Conservation (phyloP, 768 basidiomycete genomes). For the Mycena epipterygia region DNA sequence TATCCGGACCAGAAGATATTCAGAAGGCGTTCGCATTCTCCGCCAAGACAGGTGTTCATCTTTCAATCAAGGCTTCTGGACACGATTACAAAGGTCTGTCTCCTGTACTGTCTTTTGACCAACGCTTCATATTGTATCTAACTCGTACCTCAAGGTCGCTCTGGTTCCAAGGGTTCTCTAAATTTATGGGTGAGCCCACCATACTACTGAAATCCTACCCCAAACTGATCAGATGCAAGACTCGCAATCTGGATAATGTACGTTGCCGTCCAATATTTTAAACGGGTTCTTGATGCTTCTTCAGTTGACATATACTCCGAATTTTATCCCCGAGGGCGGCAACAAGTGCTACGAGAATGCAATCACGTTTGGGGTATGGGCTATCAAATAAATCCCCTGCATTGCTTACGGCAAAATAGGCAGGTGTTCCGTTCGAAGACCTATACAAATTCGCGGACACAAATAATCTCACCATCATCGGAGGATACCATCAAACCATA, state of each 20-base stretch:
- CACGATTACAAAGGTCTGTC: too few relatives aligned
- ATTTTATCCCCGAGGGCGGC: constrained; percentile 39
- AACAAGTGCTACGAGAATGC: constrained; percentile 25
- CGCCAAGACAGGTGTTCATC: constrained; percentile 36
- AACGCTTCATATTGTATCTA: too few relatives aligned
- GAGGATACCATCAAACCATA: constrained; percentile 49
- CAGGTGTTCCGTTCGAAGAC: constrained; percentile 47
- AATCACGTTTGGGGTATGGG: constrained; percentile 45
- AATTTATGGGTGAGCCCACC: constrained; percentile 41
- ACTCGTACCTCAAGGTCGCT: constrained; percentile 45
- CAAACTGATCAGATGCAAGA: background rate
- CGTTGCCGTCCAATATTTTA: background rate
- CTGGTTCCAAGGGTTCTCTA: constrained; percentile 40
- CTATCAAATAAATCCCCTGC: background rate
- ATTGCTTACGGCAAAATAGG: constrained; percentile 33
- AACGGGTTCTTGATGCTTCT: background rate
- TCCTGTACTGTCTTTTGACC: too few relatives aligned
- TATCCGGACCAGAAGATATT: constrained; percentile 44
- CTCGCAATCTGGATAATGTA: background rate
- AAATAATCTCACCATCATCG: constrained; percentile 51
- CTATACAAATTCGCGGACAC: constrained; percentile 51
- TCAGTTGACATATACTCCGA: constrained; percentile 39
- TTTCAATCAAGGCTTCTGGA: constrained; percentile 47
- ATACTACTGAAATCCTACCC: too few relatives aligned
- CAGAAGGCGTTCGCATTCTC: constrained; percentile 40